Conservation (phyloP, 2,329 filamentous ascomycete genomes). For the Epichloe sp. region DNA sequence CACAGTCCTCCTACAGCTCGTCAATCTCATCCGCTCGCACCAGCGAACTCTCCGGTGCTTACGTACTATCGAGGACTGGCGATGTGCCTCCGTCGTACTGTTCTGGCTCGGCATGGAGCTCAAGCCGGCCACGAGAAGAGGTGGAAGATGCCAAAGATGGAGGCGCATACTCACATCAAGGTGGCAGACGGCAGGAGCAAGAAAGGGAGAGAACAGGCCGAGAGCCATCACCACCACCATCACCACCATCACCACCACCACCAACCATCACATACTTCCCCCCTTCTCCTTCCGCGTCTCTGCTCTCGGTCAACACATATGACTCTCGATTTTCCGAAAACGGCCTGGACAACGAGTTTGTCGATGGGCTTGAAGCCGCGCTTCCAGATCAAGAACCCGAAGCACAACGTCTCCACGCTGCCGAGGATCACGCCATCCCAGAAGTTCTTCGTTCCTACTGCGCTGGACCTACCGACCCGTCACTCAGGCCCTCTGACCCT, state of each 20-base stretch:
- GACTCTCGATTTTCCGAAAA: slow-evolving; percentile 49
- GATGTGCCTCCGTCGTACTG: neutral
- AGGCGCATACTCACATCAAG: no score
- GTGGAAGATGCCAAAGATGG: neutral
- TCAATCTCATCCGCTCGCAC: neutral
- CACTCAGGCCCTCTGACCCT: slow-evolving; percentile 51
- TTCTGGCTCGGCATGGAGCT: neutral
- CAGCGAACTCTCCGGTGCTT: slow-evolving; percentile 3
- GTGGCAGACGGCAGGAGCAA: neutral
- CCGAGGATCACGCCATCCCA: slow-evolving; percentile 2
- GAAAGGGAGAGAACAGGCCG: neutral
- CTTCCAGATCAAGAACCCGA: neutral
- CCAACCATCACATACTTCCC: slow-evolving; percentile 5
- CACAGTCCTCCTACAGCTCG: neutral
- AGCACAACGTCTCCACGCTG: neutral
- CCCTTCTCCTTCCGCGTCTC: slow-evolving; percentile 11
- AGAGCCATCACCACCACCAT: neutral
- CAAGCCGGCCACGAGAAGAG: neutral
- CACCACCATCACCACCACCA: neutral
- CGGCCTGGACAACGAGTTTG: slow-evolving; percentile 16
- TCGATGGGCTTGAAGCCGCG: slow-evolving; percentile 12
- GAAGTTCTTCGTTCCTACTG: slow-evolving; percentile 1
- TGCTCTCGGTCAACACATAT: slow-evolving; percentile 63
- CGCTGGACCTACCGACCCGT: neutral
- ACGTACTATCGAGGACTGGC: neutral